Evolutionary conservation across 345 rosid species (phyloP), one percentile per base, ranked within the genome.

Genomic region (Sonneratia caseolaris): DNA sequence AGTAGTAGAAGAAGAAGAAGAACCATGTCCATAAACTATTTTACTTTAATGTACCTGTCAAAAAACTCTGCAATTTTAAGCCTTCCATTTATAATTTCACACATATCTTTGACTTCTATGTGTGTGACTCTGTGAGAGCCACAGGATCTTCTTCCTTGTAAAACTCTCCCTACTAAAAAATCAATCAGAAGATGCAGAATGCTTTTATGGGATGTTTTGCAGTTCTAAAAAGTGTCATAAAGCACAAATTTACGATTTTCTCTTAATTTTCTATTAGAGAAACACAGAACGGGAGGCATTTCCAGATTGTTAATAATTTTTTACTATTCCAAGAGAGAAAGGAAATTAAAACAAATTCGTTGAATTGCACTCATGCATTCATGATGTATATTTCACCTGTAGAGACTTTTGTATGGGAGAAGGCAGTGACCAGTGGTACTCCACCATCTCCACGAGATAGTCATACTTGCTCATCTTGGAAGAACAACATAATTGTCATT

Each of bases 361-460:
- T 22, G 18, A 61, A 3, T 61, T 13, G 37, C 16, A 27, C 27
- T 43, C 24, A 36, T 72, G 56, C n/a, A 70, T 51, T 12, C 37
- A 32, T 71, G 48, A 70, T 64, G 57, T 70, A 38, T 35, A 27
- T 64, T 49, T 71, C 55, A 68, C 67, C 70, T 83, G 82, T 80
- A 96, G 99, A 96, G 82, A 92, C 96, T 65, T 96, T 83, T 80
- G 91, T 92, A 49, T 96, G 99, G 99, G 88, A 90, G 75, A 77
- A 73, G 59, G 94, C 91, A 81, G 70, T 74, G 74, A 88, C 94
- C 68, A 79, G 88, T 12, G 98, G 99, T 71, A 81, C 62, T 71
- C 91, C 92, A 74, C 99, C 99, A 69, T 87, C 98, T 75, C 86
- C 90, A 4, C 89, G 99, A n/a, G 97, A 90, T 82, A 88, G 98